Percentiles rank a stretch among this genome's conserved stretches.
Evolutionary conservation across 2,329 filamentous ascomycete species (phyloP).

Genomic region (Cercospora brassicicola): DNA sequence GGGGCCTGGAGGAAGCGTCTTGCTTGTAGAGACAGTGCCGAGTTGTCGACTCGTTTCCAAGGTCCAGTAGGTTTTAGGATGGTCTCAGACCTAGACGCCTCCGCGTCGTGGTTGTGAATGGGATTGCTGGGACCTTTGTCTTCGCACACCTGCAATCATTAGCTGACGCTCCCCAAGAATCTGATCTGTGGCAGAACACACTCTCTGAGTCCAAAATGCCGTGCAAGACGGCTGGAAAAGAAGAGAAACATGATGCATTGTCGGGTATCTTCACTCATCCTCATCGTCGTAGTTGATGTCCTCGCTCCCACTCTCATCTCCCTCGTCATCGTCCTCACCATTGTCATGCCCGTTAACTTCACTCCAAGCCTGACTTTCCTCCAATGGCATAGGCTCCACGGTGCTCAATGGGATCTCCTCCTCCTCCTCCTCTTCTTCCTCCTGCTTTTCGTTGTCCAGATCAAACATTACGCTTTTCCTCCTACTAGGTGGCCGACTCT

Average conservation of each 20-base stretch:
- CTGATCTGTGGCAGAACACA: background rate
- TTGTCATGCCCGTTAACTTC: slow-evolving; percentile 28
- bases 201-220: background rate
- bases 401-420: slow-evolving; percentile 23
- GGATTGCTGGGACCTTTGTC: background rate
- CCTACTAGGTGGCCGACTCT: slow-evolving; percentile 34
- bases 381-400: slow-evolving; percentile 36
- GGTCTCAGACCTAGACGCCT: background rate
- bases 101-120: background rate
- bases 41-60: background rate
- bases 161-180: background rate
- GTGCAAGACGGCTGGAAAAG: background rate
- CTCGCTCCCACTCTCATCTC: slow-evolving; percentile 6
- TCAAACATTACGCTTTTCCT: slow-evolving; percentile 37
- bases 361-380: slow-evolving; percentile 32
- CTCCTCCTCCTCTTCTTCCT: slow-evolving; percentile 21
- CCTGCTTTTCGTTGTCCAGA: slow-evolving; percentile 28
- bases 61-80: background rate
- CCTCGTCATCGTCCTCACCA: slow-evolving; percentile 21
- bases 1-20: background rate
- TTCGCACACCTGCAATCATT: background rate
- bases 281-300: slow-evolving; percentile 24
- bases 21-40: background rate
- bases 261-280: slow-evolving; percentile 25
- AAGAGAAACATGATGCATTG: slow-evolving; percentile 8